These are phyloP conservation scores for Cercospora sp. DNA, from an alignment of 2,329 filamentous ascomycete genomes.

Conservation along the genomic window DNA sequence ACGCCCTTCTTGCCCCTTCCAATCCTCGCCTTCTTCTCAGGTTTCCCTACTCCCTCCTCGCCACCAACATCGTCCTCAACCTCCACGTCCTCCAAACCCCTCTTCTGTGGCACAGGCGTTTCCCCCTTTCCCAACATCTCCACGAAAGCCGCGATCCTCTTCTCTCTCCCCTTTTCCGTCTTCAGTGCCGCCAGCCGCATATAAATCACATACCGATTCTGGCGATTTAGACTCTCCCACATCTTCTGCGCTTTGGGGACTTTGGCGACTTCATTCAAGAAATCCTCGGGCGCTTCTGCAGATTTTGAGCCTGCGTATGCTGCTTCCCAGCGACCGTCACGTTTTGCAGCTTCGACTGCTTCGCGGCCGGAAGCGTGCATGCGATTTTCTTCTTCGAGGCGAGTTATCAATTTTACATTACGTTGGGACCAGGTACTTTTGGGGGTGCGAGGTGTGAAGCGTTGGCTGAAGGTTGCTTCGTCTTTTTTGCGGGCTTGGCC, in stretches of 20 bases:
- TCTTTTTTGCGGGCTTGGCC: constrained; percentile 54
- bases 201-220: constrained; percentile 51
- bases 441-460: constrained; percentile 59
- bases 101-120: constrained; percentile 22
- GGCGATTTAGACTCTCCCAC: constrained; percentile 50
- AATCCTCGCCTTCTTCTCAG: neutral
- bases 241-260: constrained; percentile 42
- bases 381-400: constrained; percentile 48
- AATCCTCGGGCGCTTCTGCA: constrained; percentile 53
- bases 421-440: constrained; percentile 61
- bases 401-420: constrained; percentile 56
- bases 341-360: constrained; percentile 57
- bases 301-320: constrained; percentile 57
- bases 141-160: constrained; percentile 45
- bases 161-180: constrained; percentile 33
- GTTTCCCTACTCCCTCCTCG: neutral
- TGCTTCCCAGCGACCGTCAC: constrained; percentile 59
- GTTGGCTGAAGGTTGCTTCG: constrained; percentile 53
- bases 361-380: constrained; percentile 54
- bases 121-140: constrained; percentile 26
- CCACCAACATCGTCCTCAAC: neutral
- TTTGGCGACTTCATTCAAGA: constrained; percentile 47
- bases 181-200: constrained; percentile 49
- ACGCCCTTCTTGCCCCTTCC: neutral
- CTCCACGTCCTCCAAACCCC: neutral